Conservation (phyloP, 495 filamentous ascomycete species). For the Peziza echinospora region DNA sequence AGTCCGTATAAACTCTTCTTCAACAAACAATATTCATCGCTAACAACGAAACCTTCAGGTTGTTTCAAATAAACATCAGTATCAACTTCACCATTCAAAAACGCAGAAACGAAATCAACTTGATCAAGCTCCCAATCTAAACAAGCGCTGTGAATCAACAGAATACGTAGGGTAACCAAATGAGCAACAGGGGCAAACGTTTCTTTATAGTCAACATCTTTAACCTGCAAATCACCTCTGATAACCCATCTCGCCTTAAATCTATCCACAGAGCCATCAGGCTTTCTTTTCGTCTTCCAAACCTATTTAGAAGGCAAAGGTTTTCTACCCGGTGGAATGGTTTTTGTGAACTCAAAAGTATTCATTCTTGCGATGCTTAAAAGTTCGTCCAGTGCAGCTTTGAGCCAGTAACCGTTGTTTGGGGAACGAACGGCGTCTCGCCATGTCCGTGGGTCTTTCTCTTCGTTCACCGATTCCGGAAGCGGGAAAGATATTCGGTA, state of each 20-base stretch:
- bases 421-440: background rate
- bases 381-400: background rate
- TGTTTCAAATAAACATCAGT: background rate
- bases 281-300: background rate
- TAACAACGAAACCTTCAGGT: background rate
- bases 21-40: background rate
- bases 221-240: background rate
- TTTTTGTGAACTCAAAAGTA: background rate
- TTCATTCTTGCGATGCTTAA: background rate
- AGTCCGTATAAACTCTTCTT: background rate
- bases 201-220: background rate
- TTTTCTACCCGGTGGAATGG: background rate
- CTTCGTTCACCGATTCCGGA: too few relatives aligned
- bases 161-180: background rate
- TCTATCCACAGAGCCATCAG: too few relatives aligned
- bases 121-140: background rate
- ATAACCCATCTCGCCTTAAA: background rate
- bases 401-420: background rate
- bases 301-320: background rate
- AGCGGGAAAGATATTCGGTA: background rate
- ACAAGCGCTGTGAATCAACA: background rate
- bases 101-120: background rate
- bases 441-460: background rate
- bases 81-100: background rate
- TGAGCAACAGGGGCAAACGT: background rate